phyloP scores from a whole-genome alignment of 345 rosid species.

The Leavenworthia alabamica region DNA sequence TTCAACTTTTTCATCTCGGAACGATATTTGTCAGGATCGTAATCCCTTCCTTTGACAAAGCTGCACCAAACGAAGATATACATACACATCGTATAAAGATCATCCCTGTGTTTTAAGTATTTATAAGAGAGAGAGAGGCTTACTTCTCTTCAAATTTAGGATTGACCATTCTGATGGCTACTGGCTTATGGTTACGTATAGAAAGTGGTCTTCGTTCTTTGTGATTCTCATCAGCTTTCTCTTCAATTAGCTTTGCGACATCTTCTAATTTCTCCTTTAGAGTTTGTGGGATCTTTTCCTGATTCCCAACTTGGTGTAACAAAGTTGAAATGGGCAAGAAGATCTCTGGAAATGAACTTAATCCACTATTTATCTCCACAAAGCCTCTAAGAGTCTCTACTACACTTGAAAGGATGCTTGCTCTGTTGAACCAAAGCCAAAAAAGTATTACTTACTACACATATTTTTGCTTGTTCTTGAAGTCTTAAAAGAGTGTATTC shows the following conservation, averaged over 20 bases:
- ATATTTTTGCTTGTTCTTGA: not conserved
- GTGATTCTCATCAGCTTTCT: conserved; percentile 45
- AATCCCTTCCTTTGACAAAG: conserved; percentile 80
- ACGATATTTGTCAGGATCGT: conserved; percentile 80
- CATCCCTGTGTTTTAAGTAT: not conserved
- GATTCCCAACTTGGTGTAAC: conserved; percentile 46
- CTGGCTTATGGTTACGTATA: conserved; percentile 76
- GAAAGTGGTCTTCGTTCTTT: conserved; percentile 59
- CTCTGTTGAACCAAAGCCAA: conserved; percentile 42
- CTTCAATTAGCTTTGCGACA: conserved; percentile 46
- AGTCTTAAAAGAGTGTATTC: not conserved
- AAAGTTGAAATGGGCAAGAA: conserved; percentile 56
- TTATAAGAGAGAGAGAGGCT: not conserved
- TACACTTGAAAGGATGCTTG: conserved; percentile 48
- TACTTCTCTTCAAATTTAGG: conserved; percentile 86
- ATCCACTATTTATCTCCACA: conserved; percentile 41
- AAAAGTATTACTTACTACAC: conserved; percentile 2
- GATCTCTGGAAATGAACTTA: conserved; percentile 72
- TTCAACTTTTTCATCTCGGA: conserved; percentile 61
- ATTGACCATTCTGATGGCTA: conserved; percentile 54
- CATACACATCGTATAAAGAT: not conserved
- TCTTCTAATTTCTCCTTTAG: conserved; percentile 46
- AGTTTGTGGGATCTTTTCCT: conserved; percentile 46
- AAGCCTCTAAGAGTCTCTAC: conserved; percentile 65
- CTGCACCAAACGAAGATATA: conserved; percentile 48